Percentiles rank a stretch among this genome's conserved stretches.
Conservation (phyloP, 2,329 filamentous ascomycete genomes). For the Pseudogymnoascus sp. region DNA sequence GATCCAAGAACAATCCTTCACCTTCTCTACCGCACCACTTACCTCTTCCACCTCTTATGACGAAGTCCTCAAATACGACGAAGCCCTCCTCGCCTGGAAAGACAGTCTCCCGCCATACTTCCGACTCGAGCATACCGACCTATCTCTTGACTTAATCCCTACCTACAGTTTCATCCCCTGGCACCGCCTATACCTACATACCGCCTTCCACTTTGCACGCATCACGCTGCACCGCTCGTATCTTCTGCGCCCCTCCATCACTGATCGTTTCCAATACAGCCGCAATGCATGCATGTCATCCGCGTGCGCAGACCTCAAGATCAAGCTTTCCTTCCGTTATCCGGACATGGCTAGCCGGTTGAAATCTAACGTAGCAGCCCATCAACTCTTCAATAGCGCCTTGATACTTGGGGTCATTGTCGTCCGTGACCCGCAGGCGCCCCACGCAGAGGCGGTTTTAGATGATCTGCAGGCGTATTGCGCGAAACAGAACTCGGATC, state of each 20-base stretch:
- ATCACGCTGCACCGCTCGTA: conserved; percentile 34
- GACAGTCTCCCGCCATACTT: conserved; percentile 29
- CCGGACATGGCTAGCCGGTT: conserved; percentile 27
- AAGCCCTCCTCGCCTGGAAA: conserved; percentile 28
- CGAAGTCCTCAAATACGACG: conserved; percentile 30
- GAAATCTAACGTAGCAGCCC: conserved; percentile 29
- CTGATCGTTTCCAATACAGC: conserved; percentile 31
- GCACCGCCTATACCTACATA: conserved; percentile 33
- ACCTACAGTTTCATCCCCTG: conserved; percentile 27
- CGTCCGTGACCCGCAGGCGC: conserved; percentile 28
- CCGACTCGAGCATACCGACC: conserved; percentile 27
- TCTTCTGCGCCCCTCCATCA: conserved; percentile 33
- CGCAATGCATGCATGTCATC: conserved; percentile 34
- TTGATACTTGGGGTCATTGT: conserved; percentile 31
- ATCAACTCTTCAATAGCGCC: conserved; percentile 36
- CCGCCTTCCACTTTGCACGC: conserved; percentile 32
- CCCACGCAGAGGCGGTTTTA: conserved; percentile 27
- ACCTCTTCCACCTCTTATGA: conserved; percentile 30
- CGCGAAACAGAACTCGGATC: conserved; percentile 32
- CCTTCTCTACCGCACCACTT: conserved; percentile 15
- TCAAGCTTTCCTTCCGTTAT: conserved; percentile 28
- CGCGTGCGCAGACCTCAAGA: conserved; percentile 33
- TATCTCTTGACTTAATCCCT: conserved; percentile 22
- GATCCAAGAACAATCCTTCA: conserved; percentile 34
- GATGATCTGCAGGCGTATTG: conserved; percentile 34